Percentiles rank a stretch among this genome's conserved stretches.
phyloP scores from a whole-genome alignment of 1,284 basidiomycete species.

The Malassezia japonica region DNA sequence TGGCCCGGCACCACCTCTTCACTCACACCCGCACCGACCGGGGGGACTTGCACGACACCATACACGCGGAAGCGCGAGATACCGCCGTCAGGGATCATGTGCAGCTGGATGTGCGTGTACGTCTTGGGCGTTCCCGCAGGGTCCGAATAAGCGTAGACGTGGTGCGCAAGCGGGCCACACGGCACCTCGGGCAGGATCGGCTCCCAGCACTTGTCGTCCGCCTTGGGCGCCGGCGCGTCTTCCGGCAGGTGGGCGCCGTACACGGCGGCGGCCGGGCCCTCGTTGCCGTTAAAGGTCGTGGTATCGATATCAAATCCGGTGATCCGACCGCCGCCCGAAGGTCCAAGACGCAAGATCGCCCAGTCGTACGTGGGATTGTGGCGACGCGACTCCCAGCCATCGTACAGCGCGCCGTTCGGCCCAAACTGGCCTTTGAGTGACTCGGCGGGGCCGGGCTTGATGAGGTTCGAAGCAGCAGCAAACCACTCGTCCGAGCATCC shows the following conservation, averaged over 20 bases:
- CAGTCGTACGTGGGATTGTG: slow-evolving; percentile 86
- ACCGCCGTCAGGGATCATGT: slow-evolving; percentile 94
- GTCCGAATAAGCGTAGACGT: slow-evolving; percentile 60
- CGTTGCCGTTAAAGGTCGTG: slow-evolving; percentile 90
- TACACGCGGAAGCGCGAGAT: slow-evolving; percentile 51
- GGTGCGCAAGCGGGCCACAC: slow-evolving; percentile 66
- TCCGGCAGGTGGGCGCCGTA: slow-evolving; percentile 28
- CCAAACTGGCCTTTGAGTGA: slow-evolving; percentile 82
- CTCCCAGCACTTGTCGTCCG: slow-evolving; percentile 21
- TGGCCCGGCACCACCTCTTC: slow-evolving; percentile 18
- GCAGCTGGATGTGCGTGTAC: slow-evolving; percentile 79
- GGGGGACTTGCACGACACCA: slow-evolving; percentile 33
- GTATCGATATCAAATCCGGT: slow-evolving; percentile 92
- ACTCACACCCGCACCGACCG: slow-evolving; percentile 47
- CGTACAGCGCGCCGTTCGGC: slow-evolving; percentile 84
- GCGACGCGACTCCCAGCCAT: slow-evolving; percentile 84
- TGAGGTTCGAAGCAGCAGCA: slow-evolving; percentile 70
- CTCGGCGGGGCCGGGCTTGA: slow-evolving; percentile 53
- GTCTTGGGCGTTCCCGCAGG: slow-evolving; percentile 44
- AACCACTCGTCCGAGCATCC: slow-evolving; percentile 92
- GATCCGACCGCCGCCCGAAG: slow-evolving; percentile 58
- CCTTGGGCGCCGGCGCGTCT: neutral
- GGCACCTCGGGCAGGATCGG: slow-evolving; percentile 30
- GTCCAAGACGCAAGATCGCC: slow-evolving; percentile 81
- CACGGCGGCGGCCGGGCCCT: slow-evolving; percentile 51